A percentile compares a stretch with the other conserved stretches of the same genome.
Conservation (phyloP, 164 flowering plant species). For the Chloranthus sessilifolius region DNA sequence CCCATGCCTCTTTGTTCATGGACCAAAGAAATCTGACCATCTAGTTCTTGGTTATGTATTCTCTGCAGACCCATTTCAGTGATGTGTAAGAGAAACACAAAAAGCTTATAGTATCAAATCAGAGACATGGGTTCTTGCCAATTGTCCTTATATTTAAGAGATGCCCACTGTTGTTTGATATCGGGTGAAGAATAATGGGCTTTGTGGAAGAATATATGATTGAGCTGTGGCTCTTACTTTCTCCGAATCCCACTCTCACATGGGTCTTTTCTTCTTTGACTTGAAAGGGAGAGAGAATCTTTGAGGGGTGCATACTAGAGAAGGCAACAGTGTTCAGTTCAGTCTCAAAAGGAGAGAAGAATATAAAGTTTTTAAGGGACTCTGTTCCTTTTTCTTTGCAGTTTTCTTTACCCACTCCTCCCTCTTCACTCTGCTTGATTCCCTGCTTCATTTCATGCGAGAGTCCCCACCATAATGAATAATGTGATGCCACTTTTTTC, state of each 20-base stretch:
- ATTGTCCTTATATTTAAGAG: slow-evolving; percentile 38
- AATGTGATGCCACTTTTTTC: slow-evolving; percentile 52
- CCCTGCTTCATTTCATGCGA: slow-evolving; percentile 43
- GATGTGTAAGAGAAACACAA: neutral
- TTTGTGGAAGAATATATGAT: slow-evolving; percentile 72
- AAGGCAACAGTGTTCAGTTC: slow-evolving; percentile 51
- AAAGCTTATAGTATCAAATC: neutral
- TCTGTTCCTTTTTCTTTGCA: slow-evolving; percentile 66
- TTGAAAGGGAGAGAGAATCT: slow-evolving; percentile 59
- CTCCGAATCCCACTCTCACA: slow-evolving; percentile 23
- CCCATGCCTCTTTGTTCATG: slow-evolving; percentile 31
- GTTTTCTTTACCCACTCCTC: slow-evolving; percentile 23
- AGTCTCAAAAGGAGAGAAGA: slow-evolving; percentile 44
- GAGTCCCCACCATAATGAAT: slow-evolving; percentile 72
- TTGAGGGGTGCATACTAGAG: slow-evolving; percentile 48
- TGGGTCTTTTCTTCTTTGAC: slow-evolving; percentile 36
- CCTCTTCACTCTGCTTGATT: slow-evolving; percentile 42
- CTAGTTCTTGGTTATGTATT: slow-evolving; percentile 26
- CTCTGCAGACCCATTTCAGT: slow-evolving; percentile 28
- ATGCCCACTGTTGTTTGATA: slow-evolving; percentile 49
- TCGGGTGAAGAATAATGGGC: slow-evolving; percentile 74
- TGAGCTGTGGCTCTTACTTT: slow-evolving; percentile 48
- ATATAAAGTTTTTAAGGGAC: slow-evolving; percentile 39
- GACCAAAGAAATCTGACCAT: neutral
- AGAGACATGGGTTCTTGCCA: slow-evolving; percentile 12